These are phyloP conservation scores for Xanthoconium stramineum DNA, from an alignment of 768 basidiomycete genomes.

Conservation along the genomic window DNA sequence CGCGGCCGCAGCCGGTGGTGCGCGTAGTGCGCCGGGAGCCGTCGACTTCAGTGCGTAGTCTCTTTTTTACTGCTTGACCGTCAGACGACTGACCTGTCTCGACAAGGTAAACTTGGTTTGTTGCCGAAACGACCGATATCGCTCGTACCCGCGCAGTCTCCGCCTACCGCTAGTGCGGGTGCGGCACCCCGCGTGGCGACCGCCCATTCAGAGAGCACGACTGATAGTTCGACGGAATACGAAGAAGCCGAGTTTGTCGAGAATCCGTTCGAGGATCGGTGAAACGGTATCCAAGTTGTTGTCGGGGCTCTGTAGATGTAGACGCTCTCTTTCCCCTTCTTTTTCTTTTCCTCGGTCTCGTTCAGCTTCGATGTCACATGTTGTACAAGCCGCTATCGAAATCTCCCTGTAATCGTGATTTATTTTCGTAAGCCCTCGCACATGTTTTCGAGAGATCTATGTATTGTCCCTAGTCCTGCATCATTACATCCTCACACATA, in stretches of 20 bases:
- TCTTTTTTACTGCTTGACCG: no score
- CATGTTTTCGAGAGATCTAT: no score
- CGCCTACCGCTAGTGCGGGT: constrained; percentile 20
- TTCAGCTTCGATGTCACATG: background rate
- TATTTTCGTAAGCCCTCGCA: no score
- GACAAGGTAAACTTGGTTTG: constrained; percentile 61
- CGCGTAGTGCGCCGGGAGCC: constrained; percentile 9
- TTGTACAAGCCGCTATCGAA: no score
- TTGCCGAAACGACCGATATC: constrained; percentile 75
- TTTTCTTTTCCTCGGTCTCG: background rate
- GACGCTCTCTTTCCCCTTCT: background rate
- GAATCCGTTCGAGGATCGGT: constrained; percentile 59
- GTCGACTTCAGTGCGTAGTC: constrained; percentile 34
- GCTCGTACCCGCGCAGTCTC: constrained; percentile 34
- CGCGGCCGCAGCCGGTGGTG: constrained; percentile 5
- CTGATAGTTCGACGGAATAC: constrained; percentile 32
- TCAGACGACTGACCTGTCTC: no score
- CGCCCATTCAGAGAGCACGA: constrained; percentile 13
- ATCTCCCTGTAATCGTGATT: no score
- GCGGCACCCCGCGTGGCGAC: constrained; percentile 4
- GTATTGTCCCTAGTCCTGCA: constrained; percentile 19
- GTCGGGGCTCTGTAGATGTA: no score
- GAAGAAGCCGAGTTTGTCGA: constrained; percentile 71
- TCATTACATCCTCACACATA: constrained; percentile 21
- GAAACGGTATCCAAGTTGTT: background rate